Evolutionary conservation across 2,329 filamentous ascomycete genomes (phyloP).

Genomic region (Aspergillus sp.): DNA sequence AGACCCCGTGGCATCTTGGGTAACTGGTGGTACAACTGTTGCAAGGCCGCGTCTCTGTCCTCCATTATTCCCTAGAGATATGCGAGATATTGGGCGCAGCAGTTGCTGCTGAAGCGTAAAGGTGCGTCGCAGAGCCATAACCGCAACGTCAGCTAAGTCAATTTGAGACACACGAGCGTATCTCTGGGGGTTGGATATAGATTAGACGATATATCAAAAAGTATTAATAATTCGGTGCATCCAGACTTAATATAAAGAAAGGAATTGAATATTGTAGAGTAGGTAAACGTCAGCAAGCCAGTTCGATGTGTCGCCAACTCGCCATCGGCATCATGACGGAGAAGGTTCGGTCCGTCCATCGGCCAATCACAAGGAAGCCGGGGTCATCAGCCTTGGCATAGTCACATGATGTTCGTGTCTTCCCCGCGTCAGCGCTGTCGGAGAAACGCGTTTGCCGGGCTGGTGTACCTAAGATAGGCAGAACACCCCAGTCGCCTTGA

Average conservation of each 20-base stretch:
- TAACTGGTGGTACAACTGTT: conserved; percentile 71
- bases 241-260: not conserved
- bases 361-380: conserved; percentile 28
- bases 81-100: conserved; percentile 25
- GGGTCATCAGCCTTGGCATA: conserved; percentile 29
- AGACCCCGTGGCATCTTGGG: conserved; percentile 68
- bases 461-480: conserved; percentile 23
- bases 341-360: conserved; percentile 5
- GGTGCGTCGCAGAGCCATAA: conserved; percentile 45
- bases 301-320: not conserved
- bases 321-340: conserved; percentile 18
- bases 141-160: not conserved
- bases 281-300: not conserved
- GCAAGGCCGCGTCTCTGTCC: conserved; percentile 47
- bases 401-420: conserved; percentile 39
- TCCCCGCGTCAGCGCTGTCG: conserved; percentile 21
- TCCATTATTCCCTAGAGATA: conserved; percentile 21
- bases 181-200: not conserved
- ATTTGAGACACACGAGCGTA: not conserved
- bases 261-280: not conserved
- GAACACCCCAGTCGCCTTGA: not conserved
- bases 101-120: conserved; percentile 32
- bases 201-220: not conserved
- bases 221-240: not conserved
- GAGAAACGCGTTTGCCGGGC: conserved; percentile 24